These are phyloP conservation scores for Eremothecium coryli DNA, from an alignment of 1,139 yeast species.

Conservation along the genomic window DNA sequence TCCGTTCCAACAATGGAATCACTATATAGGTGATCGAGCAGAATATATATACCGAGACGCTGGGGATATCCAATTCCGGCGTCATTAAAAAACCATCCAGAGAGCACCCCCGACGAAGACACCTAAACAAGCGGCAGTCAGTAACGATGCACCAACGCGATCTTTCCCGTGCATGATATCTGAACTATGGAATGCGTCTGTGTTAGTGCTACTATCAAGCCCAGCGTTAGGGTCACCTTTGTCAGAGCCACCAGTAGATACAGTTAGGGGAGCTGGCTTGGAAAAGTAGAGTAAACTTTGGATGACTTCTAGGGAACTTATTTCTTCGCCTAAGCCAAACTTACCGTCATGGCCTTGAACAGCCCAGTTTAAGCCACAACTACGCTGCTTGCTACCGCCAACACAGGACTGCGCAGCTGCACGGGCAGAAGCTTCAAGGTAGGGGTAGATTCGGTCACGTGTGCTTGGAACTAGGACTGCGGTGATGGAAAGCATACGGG, in stretches of 20 bases:
- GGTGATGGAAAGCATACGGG: conserved; percentile 69
- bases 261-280: conserved; percentile 37
- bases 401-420: conserved; percentile 79
- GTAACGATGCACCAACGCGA: conserved; percentile 76
- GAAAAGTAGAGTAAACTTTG: conserved; percentile 36
- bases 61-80: too few relatives aligned
- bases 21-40: too few relatives aligned
- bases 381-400: conserved; percentile 82
- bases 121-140: conserved; percentile 65
- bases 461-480: conserved; percentile 64
- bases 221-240: conserved; percentile 39
- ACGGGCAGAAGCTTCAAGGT: conserved; percentile 53
- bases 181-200: conserved; percentile 33
- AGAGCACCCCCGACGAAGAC: conserved; percentile 52
- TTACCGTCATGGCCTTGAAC: conserved; percentile 54
- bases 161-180: conserved; percentile 51
- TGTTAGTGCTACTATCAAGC: conserved; percentile 17
- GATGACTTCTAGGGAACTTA: conserved; percentile 65
- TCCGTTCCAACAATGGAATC: too few relatives aligned
- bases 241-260: conserved; percentile 41
- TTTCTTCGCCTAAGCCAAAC: conserved; percentile 73
- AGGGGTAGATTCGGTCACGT: conserved; percentile 40
- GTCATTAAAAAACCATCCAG: conserved; percentile 51
- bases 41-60: too few relatives aligned
- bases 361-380: conserved; percentile 84